phyloP scores from a whole-genome alignment of 208 protist species.

The Trypanosoma conorhini region DNA sequence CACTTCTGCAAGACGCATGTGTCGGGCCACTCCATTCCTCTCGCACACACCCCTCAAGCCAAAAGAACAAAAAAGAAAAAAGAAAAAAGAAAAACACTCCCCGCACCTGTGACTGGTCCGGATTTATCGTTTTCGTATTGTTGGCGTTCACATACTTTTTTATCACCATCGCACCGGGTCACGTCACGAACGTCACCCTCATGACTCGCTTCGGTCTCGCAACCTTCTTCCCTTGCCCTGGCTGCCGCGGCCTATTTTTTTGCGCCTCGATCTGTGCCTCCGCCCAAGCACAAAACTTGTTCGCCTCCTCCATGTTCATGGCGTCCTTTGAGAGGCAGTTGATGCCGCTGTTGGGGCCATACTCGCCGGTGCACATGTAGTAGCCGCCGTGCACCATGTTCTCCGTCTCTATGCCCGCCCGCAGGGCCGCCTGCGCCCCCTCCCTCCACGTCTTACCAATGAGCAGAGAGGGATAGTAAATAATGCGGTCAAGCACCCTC shows the following conservation, averaged over 20 bases:
- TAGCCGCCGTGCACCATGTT: slow-evolving; percentile 72
- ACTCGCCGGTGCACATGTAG: slow-evolving; percentile 78
- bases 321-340: slow-evolving; percentile 70
- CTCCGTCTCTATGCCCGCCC: slow-evolving; percentile 50
- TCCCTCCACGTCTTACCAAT: slow-evolving; percentile 86
- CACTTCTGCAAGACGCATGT: too few species aligned
- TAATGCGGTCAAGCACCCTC: slow-evolving; percentile 62
- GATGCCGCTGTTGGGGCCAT: slow-evolving; percentile 55
- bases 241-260: slow-evolving; percentile 5
- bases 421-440: slow-evolving; percentile 69
- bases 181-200: slow-evolving; percentile 17
- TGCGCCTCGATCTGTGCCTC: slow-evolving; percentile 35
- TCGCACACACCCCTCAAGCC: not conserved
- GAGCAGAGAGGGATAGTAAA: slow-evolving; percentile 86
- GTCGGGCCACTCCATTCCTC: not conserved
- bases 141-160: not conserved
- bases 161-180: not conserved
- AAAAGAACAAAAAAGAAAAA: not conserved
- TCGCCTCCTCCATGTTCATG: slow-evolving; percentile 26
- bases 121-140: not conserved
- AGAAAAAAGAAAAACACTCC: not conserved
- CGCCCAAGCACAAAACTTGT: slow-evolving; percentile 56
- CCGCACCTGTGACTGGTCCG: not conserved
- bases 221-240: not conserved
- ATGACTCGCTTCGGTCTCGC: slow-evolving; percentile 12